Evolutionary conservation across 257 asterid species (phyloP).

Genomic region (Nicotiana noctiflora): DNA sequence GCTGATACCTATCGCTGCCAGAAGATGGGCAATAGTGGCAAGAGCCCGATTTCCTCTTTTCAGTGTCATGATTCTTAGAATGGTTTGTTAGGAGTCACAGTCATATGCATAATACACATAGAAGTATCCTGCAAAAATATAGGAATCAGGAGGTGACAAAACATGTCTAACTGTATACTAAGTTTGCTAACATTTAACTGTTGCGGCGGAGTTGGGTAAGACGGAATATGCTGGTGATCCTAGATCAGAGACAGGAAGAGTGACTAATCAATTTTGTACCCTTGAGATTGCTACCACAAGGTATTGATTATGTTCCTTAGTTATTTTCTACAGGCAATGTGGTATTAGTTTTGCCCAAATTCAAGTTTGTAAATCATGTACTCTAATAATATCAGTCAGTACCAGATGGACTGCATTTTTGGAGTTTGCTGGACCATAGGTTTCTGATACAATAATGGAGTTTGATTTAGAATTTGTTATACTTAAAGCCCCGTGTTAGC

Average conservation of each 20-base stretch:
- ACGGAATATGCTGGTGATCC: background rate
- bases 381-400: background rate
- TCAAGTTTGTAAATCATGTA: background rate
- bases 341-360: background rate
- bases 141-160: background rate
- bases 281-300: background rate
- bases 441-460: background rate
- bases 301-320: background rate
- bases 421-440: background rate
- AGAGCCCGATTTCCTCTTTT: background rate
- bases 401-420: background rate
- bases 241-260: background rate
- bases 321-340: background rate
- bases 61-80: background rate
- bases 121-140: background rate
- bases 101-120: background rate
- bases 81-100: background rate
- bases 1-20: background rate
- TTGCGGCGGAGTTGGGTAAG: background rate
- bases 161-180: background rate
- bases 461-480: background rate
- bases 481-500: background rate
- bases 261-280: background rate
- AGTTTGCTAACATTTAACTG: background rate
- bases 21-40: background rate